Percentiles rank a stretch among this genome's conserved stretches.
phyloP scores from a whole-genome alignment of 441 rosid species.

The Iberis amara region DNA sequence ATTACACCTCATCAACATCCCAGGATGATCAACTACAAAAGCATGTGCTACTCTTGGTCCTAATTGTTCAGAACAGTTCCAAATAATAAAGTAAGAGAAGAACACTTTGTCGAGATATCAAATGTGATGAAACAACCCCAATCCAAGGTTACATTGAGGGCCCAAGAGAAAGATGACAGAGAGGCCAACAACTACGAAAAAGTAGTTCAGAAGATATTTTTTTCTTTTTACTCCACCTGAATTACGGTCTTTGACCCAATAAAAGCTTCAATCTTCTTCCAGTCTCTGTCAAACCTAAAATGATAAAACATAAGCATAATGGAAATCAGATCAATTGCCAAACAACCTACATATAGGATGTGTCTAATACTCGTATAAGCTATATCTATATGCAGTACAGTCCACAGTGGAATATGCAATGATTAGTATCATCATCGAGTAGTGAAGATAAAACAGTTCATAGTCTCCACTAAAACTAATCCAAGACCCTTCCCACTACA shows the following conservation, averaged over 20 bases:
- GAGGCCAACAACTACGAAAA: not conserved
- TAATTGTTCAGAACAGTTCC: constrained; percentile 11
- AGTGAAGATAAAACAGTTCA: not conserved
- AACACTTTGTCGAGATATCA: constrained; percentile 10
- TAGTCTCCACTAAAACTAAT: constrained; percentile 5
- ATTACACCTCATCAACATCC: not conserved
- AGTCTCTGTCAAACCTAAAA: constrained; percentile 83
- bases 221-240: constrained; percentile 49
- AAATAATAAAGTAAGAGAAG: constrained; percentile 20
- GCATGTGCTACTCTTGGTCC: constrained; percentile 20
- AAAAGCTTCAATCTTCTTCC: constrained; percentile 97
- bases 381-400: not conserved
- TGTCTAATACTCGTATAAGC: not conserved
- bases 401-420: not conserved
- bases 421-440: constrained; percentile 11
- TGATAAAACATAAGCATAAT: constrained; percentile 14
- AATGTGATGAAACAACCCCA: constrained; percentile 20
- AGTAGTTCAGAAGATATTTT: constrained; percentile 1
- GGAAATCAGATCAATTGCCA: not conserved
- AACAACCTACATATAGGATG: constrained; percentile 6
- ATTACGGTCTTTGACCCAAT: constrained; percentile 88
- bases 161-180: constrained; percentile 19
- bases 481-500: constrained; percentile 3
- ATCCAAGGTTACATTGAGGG: constrained; percentile 24
- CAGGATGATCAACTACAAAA: constrained; percentile 8